These are phyloP conservation scores for Zygotorulaspora florentina DNA, from an alignment of 805 yeast genomes.

Conservation along the genomic window DNA sequence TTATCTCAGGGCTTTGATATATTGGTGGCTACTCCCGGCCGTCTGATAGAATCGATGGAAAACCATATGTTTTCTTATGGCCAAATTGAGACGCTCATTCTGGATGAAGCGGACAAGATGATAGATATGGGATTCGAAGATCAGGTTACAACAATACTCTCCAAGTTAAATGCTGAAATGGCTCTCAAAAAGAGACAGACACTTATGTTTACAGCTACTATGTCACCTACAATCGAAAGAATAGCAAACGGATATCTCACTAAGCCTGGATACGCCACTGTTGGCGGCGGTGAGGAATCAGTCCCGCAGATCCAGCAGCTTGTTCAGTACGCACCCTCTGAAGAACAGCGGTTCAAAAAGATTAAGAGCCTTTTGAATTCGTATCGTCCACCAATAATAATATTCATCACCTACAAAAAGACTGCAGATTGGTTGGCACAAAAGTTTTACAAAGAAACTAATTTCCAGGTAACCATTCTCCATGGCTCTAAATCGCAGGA, in stretches of 20 bases:
- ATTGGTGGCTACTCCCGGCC: conserved; percentile 91
- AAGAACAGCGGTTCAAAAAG: conserved; percentile 43
- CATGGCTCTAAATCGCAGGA: conserved; percentile 89
- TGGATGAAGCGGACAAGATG: conserved; percentile 97
- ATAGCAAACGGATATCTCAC: conserved; percentile 59
- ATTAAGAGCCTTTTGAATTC: conserved; percentile 15
- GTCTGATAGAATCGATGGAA: conserved; percentile 76
- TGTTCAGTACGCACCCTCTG: conserved; percentile 49
- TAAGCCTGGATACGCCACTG: conserved; percentile 57
- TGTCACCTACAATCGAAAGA: conserved; percentile 68
- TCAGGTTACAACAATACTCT: conserved; percentile 60
- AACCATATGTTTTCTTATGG: conserved; percentile 56
- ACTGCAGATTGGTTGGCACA: conserved; percentile 64
- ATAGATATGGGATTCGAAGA: conserved; percentile 91
- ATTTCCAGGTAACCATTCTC: conserved; percentile 53
- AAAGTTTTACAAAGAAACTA: conserved; percentile 42
- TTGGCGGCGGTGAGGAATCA: conserved; percentile 66
- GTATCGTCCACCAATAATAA: conserved; percentile 58
- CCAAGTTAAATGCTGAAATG: conserved; percentile 43
- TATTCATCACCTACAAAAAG: conserved; percentile 75
- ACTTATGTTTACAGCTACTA: conserved; percentile 93
- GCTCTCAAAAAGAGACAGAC: conserved; percentile 43
- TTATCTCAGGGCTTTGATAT: conserved; percentile 64
- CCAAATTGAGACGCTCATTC: conserved; percentile 61
- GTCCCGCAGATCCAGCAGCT: conserved; percentile 56